Evolutionary conservation across 2,329 filamentous ascomycete species (phyloP), one percentile per base, ranked within the genome.

Genomic region (Coniochaeta pulveracea): DNA sequence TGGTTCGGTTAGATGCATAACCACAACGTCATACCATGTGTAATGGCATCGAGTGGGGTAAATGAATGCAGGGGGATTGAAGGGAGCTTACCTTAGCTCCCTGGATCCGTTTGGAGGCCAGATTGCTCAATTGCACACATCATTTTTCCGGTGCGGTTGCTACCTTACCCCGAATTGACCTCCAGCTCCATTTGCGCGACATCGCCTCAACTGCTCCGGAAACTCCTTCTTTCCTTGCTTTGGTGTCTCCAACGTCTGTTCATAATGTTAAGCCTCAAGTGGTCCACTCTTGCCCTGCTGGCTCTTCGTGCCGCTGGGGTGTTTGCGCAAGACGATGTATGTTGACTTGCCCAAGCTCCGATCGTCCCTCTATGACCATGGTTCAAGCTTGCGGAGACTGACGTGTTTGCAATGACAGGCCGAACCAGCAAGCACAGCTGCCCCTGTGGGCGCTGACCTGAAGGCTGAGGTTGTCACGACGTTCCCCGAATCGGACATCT

Each of bases 401-500:
- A 40, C 23, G 39, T 46, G 42, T 44, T 23, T 43, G 41, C 23
- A 33, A 43, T 10, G 30, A 37, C 32, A 34, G 19, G 33, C 40
- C 26, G 38, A 46, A n/a, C 43, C 36, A 43, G 37, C 38, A 64
- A 47, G 61, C 72, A 31, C 28, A 17, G 18, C 19, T 7, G 28
- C 28, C 14, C 28, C 28, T 14, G 28, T 31, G 15, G 28, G 28
- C 28, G 28, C 28, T 8, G 28, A 31, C 28, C 56, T 81, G 48
- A 73, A 76, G 42, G 76, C 82, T 55, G 72, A 77, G 35, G 60
- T 80, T 47, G 68, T 69, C 44, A 70, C 79, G 38, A 66, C 65
- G 55, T 72, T 76, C 64, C 61, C 73, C 60, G 65, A 80, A 52
- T 56, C 78, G 64, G 85, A 93, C 64, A 79, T 93, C 59, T 91